A percentile compares a stretch with the other conserved stretches of the same genome.
Conservation (phyloP, 2,329 filamentous ascomycete genomes). For the Fusarium illudens region DNA sequence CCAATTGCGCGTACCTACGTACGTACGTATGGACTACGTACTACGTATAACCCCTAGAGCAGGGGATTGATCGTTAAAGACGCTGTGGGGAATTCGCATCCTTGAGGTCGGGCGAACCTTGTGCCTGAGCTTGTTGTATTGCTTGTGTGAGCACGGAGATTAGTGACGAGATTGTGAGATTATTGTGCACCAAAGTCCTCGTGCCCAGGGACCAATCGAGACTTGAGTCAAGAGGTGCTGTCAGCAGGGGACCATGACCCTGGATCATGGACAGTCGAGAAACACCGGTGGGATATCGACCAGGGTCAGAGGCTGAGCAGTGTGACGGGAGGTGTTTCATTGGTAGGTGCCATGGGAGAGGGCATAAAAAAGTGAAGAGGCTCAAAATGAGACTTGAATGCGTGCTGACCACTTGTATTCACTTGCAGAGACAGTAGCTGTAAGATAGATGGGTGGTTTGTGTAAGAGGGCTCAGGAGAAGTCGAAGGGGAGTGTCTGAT, state of each 20-base stretch:
- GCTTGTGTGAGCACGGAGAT: slow-evolving; percentile 26
- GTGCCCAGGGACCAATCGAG: not conserved
- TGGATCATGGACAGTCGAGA: slow-evolving; percentile 1
- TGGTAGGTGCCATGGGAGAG: slow-evolving; percentile 9
- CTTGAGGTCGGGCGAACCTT: slow-evolving; percentile 8
- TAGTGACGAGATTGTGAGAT: slow-evolving; percentile 23
- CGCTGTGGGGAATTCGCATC: slow-evolving; percentile 6
- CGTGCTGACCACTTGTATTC: slow-evolving; percentile 4
- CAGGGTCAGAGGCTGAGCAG: not conserved
- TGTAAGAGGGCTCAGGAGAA: not conserved
- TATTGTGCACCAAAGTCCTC: slow-evolving; percentile 7
- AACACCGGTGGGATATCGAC: not conserved
- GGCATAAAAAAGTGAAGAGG: slow-evolving; percentile 6
- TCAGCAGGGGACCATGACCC: not conserved
- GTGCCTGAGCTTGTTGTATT: too few species aligned
- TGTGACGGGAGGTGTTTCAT: slow-evolving; percentile 14
- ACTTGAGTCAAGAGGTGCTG: not conserved
- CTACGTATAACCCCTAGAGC: not conserved
- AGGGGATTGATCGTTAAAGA: slow-evolving; percentile 9
- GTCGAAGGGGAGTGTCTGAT: slow-evolving; percentile 3
- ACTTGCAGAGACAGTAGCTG: not conserved
- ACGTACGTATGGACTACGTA: too few species aligned
- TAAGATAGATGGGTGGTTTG: not conserved
- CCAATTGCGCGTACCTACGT: slow-evolving; percentile 5
- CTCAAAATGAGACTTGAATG: slow-evolving; percentile 11